These are phyloP conservation scores for Trichosporon sp. DNA, from an alignment of 1,284 basidiomycete species.

Conservation along the genomic window DNA sequence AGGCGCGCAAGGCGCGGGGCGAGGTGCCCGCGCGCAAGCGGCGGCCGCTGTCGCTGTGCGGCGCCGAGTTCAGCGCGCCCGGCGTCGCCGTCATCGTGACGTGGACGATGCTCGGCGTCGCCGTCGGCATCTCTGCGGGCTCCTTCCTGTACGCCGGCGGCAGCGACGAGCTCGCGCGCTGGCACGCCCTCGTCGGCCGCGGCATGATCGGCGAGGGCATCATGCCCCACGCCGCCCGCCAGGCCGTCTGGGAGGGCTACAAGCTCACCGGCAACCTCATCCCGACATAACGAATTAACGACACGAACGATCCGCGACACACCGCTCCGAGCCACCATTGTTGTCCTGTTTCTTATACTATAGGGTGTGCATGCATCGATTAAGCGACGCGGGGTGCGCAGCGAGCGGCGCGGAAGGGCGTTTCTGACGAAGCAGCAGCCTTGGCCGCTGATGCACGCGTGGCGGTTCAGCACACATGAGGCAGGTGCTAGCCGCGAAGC, in stretches of 20 bases:
- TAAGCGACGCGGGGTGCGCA: too few relatives aligned
- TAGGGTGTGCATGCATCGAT: too few relatives aligned
- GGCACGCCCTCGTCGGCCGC: neutral
- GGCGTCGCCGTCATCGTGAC: neutral
- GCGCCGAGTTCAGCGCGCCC: neutral
- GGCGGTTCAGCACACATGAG: too few relatives aligned
- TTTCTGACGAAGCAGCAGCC: too few relatives aligned
- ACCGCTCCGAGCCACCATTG: too few relatives aligned
- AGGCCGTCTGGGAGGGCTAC: neutral
- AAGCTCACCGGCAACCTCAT: neutral
- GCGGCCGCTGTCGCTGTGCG: neutral
- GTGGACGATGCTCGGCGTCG: neutral
- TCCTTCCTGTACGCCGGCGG: neutral
- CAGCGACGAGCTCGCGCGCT: neutral
- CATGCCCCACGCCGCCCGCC: neutral
- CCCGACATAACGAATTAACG: neutral
- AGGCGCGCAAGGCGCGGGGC: neutral
- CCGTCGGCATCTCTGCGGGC: neutral
- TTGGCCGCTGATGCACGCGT: too few relatives aligned
- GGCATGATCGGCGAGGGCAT: slow-evolving; percentile 1
- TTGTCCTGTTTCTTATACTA: too few relatives aligned
- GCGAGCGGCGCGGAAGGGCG: too few relatives aligned
- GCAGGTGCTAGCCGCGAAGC: too few relatives aligned
- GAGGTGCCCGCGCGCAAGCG: neutral
- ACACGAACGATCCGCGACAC: neutral